Evolutionary conservation across 208 protist genomes (phyloP), one percentile per base, ranked within the genome.

Genomic region (Vickermania spadyakhi): DNA sequence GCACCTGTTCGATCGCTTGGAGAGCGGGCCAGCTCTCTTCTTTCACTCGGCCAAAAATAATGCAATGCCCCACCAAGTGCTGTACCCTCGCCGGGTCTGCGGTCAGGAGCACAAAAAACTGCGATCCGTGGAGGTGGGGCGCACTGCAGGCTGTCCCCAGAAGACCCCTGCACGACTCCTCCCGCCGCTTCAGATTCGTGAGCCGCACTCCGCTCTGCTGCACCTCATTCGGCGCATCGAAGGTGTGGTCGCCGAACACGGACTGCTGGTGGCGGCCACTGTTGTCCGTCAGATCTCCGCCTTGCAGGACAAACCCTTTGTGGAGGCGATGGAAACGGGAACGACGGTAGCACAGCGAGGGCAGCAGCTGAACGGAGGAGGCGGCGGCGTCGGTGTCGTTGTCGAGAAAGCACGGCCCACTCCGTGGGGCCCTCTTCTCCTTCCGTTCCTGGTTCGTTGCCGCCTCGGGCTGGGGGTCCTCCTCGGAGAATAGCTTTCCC

Each of bases 91-190:
- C 36, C 7, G 36, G 36, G 36, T 45, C 18, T 7, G 80, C 63
- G 5, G 86, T 84, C 3, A 84, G 91, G 13, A 94, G 64, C 30
- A 97, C 90, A 58, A 96, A 97, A 61, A 96, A 97, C 75, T 97
- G 92, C 22, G 84, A 91, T 21, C 86, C 89, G 58, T 99, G 99
- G 26, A 97, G 96, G 74, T 98, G 86, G 3, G 92, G 89, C 29
- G 97, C 98, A 56, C 94, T 90, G 52, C 98, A 98, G 30, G 98
- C 98, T 62, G 99, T 99, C 11, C 96, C 98, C 4, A 99, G 75
- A 11, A 97, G 64, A n/a, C 97, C 96, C 30, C 67, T 58, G 26
- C 67, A 54, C 58, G 88, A 73, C 58, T 91, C 90, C 72, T 83
- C 87, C 26, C 18, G 36, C 36, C 18, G 36, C 36, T 45, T 45